Evolutionary conservation across 176 grass and related monocot species (phyloP), one percentile per base, ranked within the genome.

Genomic region (Eleusine coracana): DNA sequence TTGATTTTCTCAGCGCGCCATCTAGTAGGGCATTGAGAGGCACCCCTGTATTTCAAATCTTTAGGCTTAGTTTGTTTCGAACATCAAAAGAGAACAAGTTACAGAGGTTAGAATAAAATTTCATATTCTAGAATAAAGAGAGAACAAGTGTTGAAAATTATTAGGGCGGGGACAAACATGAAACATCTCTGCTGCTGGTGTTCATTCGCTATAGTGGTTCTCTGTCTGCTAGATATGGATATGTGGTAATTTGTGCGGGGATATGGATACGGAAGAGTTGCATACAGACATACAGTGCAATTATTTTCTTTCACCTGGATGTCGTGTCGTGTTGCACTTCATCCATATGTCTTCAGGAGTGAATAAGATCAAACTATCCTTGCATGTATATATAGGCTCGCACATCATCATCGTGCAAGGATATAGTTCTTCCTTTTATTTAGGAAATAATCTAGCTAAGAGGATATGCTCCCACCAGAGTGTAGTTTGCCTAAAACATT

Each of bases 201-300:
- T 75, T 86, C 21, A 63, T 64, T 34, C 31, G 31, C 18, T 52
- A 79, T 68, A 71, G 66, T 72, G 18, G 42, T 38, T 50, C 7
- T 73, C 65, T 79, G 66, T 71, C 54, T 65, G 55, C 3, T 72
- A 61, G 5, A 55, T 55, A 55, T 20, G 17, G 52, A 17, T 20
- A 55, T 55, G 17, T 5, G 3, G 44, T 58, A 55, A 80, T 73
- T 3, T 54, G 25, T 54, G 18, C 71, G 54, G 46, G 21, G 29
- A 64, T 79, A 40, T 20, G 78, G 0, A 44, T 6, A 44, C 7
- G 6, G 54, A 39, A 71, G 21, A 39, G 18, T 40, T 71, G 75
- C 31, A 72, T 52, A 7, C 39, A 42, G 38, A 34, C 31, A 34
- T 34, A 34, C 31, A 34, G 31, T 34, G 31, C 31, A 34, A 34